These are phyloP conservation scores for Sphenostylis stenocarpa DNA, from an alignment of 306 rosid species.

Conservation along the genomic window DNA sequence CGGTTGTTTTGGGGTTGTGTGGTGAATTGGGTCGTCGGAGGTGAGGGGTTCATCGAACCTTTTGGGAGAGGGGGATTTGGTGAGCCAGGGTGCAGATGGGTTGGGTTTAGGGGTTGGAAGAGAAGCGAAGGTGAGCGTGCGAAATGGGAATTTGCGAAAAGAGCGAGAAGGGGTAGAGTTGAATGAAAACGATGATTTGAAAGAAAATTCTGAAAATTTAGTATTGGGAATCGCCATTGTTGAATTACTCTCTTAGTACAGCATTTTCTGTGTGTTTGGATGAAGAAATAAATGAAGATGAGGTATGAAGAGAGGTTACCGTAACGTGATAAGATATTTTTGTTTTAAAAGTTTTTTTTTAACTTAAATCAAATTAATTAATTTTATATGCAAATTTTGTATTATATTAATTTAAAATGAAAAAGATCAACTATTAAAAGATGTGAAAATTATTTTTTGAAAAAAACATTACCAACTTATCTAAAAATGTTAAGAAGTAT, in stretches of 20 bases:
- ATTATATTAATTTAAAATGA: no score
- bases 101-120: conserved; percentile 49
- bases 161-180: conserved; percentile 43
- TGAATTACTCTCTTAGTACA: background rate
- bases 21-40: conserved; percentile 20
- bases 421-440: no score
- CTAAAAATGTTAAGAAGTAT: no score
- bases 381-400: no score
- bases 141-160: conserved; percentile 48
- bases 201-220: conserved; percentile 57
- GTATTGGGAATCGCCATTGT: conserved; percentile 52
- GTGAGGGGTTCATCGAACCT: conserved; percentile 26
- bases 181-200: conserved; percentile 39
- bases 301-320: no score
- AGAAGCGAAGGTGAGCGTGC: conserved; percentile 49
- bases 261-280: background rate
- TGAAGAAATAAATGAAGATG: no score
- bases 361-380: no score
- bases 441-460: no score
- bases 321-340: no score
- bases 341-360: no score
- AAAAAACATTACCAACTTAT: no score
- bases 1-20: conserved; percentile 40
- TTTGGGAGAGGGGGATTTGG: conserved; percentile 57
- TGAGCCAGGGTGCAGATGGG: conserved; percentile 65